Evolutionary conservation across 2,329 filamentous ascomycete species (phyloP).

Genomic region (Pseudogymnoascus pannorum): DNA sequence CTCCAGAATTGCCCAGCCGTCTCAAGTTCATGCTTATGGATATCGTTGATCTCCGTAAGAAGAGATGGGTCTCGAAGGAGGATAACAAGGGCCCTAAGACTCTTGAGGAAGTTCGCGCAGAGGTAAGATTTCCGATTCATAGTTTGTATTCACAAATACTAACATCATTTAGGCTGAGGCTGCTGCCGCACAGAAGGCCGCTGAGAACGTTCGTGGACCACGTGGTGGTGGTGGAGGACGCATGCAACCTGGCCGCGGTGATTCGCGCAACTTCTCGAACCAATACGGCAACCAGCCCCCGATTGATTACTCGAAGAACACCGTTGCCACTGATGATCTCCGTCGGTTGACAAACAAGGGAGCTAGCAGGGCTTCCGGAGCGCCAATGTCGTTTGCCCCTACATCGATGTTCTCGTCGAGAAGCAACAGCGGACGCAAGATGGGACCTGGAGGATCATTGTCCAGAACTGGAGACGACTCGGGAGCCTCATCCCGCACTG

Average conservation of each 20-base stretch:
- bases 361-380: slow-evolving; percentile 54
- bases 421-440: slow-evolving; percentile 79
- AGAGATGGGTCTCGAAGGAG: slow-evolving; percentile 80
- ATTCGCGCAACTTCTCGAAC: slow-evolving; percentile 75
- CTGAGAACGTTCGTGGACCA: slow-evolving; percentile 58
- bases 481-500: slow-evolving; percentile 78
- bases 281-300: slow-evolving; percentile 65
- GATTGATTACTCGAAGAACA: slow-evolving; percentile 64
- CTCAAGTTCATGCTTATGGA: slow-evolving; percentile 97
- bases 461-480: slow-evolving; percentile 76
- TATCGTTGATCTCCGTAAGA: slow-evolving; percentile 72
- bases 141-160: slow-evolving; percentile 17
- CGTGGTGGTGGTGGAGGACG: slow-evolving; percentile 64
- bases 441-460: slow-evolving; percentile 67
- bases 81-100: slow-evolving; percentile 94
- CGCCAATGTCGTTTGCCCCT: slow-evolving; percentile 58
- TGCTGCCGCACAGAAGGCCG: slow-evolving; percentile 70
- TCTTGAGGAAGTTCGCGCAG: slow-evolving; percentile 80
- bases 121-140: slow-evolving; percentile 43
- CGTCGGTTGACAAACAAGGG: slow-evolving; percentile 62
- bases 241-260: slow-evolving; percentile 70
- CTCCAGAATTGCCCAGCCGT: slow-evolving; percentile 75
- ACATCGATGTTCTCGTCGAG: slow-evolving; percentile 82
- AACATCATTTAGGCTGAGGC: slow-evolving; percentile 53
- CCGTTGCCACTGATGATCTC: slow-evolving; percentile 85